Percentiles rank a stretch among this genome's conserved stretches.
Conservation (phyloP, 192 early-diverging fungal species). For the Entomortierella parvispora region DNA sequence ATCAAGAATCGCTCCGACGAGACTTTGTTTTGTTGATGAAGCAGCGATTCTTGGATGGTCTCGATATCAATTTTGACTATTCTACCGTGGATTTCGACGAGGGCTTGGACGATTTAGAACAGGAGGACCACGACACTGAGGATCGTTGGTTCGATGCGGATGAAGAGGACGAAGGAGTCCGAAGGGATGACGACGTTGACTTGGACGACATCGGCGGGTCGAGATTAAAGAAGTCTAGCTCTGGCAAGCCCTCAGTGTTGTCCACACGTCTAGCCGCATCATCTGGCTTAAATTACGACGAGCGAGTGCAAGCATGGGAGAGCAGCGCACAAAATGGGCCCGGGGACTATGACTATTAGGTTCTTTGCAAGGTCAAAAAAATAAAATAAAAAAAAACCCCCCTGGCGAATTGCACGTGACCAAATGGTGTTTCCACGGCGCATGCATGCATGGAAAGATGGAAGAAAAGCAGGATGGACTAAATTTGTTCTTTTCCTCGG, state of each 20-base stretch:
- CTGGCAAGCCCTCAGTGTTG: background rate
- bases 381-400: background rate
- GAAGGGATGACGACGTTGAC: background rate
- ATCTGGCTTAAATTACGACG: constrained; percentile 11
- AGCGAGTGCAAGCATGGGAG: constrained; percentile 30
- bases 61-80: constrained; percentile 39
- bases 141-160: constrained; percentile 44
- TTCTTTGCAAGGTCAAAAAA: background rate
- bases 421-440: too few relatives aligned
- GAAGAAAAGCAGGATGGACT: too few relatives aligned
- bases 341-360: constrained; percentile 38
- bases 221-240: background rate
- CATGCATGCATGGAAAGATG: too few relatives aligned
- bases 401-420: background rate
- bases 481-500: too few relatives aligned
- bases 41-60: constrained; percentile 46
- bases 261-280: background rate
- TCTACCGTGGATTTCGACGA: constrained; percentile 46
- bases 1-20: constrained; percentile 28
- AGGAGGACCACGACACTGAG: constrained; percentile 36
- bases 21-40: constrained; percentile 53
- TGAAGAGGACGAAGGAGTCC: constrained; percentile 5
- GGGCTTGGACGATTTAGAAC: constrained; percentile 46
- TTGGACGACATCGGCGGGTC: background rate
- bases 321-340: constrained; percentile 27